Base-by-base conservation (phyloP, 2,329 filamentous ascomycete species). In the Aspergillus felis region DNA sequence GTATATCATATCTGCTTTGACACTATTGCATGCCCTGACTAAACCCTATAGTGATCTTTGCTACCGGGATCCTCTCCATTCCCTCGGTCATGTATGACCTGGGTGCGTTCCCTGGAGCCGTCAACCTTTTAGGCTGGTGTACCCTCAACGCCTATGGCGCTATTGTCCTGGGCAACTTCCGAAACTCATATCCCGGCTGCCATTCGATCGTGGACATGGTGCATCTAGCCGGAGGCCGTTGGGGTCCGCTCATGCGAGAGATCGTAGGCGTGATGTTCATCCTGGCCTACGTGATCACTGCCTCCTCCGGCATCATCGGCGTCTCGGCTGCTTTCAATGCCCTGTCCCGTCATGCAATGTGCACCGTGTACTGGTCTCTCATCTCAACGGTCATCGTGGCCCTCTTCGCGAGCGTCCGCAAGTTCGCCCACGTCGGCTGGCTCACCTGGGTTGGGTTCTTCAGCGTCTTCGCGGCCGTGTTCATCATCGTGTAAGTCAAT, bases 361-460 rank as follows among this genome's bases (percentile, higher is more conserved):
- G 85, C 64, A 86, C 84, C 0, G 83, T 84, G 17, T 84, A 77
- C 74, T 87, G 79, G 70, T 77, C 78, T 8, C 75, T 85, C 27
- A 68, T 87, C 3, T 81, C 82, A 0, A 80, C 82, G 1, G 70
- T 80, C 7, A 77, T 84, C 8, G 79, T 80, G 27, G 60, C 76
- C 0, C 50, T 54, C 12, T 74, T 79, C 5, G 82, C 83, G 1
- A 81, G 78, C 27, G 77, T 85, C 4, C 79, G 84, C 59, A 87
- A 83, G 56, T 82, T 86, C 62, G 78, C 83, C 53, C 82, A 85
- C 63, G 81, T 87, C 57, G 82, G 81, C 2, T 87, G 83, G 82
- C 71, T 87, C 47, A 85, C 83, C 0, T 87, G 82, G 80, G 79
- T 78, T 10, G 85, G 85, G 0, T 86, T 87, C 63, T 57, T 79